A percentile compares a stretch with the other conserved stretches of the same genome.
phyloP scores from a whole-genome alignment of 2,329 filamentous ascomycete genomes.

The Nectriaceae sp. region DNA sequence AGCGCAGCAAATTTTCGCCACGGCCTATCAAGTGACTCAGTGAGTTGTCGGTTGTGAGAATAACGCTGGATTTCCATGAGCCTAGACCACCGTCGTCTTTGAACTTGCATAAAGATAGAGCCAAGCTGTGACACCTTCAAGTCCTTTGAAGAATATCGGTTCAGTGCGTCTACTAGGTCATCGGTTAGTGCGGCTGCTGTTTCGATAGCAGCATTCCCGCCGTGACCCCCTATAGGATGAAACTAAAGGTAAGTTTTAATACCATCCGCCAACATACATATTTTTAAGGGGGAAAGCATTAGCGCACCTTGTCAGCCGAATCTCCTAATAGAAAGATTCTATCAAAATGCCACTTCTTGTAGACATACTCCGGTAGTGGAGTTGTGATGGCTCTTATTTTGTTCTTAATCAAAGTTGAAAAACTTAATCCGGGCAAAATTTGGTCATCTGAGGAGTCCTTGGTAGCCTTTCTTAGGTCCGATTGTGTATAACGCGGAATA shows the following conservation, averaged over 20 bases:
- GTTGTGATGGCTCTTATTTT: conserved; percentile 32
- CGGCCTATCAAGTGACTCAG: too few species aligned
- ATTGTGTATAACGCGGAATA: conserved; percentile 9
- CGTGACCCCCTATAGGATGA: conserved; percentile 8
- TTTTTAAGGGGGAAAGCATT: too few species aligned
- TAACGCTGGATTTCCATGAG: too few species aligned
- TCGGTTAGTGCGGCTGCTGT: conserved; percentile 5
- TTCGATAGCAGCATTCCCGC: conserved; percentile 9
- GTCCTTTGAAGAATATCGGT: too few species aligned
- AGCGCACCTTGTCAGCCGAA: conserved; percentile 42
- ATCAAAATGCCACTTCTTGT: conserved; percentile 40
- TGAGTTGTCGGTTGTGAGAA: too few species aligned
- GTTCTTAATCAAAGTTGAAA: conserved; percentile 13
- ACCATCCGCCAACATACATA: too few species aligned
- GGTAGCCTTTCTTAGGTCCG: neutral
- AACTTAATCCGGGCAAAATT: neutral
- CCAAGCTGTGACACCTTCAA: too few species aligned
- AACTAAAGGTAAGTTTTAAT: too few species aligned
- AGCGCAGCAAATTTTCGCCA: conserved; percentile 3
- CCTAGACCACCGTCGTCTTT: conserved; percentile 2
- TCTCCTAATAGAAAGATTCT: conserved; percentile 43
- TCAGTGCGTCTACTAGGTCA: too few species aligned
- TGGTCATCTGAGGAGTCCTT: neutral
- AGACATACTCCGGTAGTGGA: conserved; percentile 37
- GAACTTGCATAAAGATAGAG: neutral